Percentiles rank a stretch among this genome's conserved stretches.
Evolutionary conservation across 176 grass and related monocot genomes (phyloP).

Genomic region (Cenchrus americanus): DNA sequence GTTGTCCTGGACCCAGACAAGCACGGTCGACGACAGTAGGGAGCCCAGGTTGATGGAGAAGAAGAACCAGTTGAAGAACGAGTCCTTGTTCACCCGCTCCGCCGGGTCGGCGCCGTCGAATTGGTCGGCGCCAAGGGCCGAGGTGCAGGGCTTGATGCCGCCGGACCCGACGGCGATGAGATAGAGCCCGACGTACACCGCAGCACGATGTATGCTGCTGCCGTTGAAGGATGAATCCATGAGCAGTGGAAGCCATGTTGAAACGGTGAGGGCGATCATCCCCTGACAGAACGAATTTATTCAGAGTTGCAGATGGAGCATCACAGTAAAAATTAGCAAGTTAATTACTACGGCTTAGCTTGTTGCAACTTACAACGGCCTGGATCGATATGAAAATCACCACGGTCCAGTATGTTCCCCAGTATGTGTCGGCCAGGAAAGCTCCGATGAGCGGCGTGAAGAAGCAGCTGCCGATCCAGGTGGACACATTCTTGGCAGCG

Average conservation of each 20-base stretch:
- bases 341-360: neutral
- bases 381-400: constrained; percentile 8
- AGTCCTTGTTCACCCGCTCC: constrained; percentile 35
- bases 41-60: constrained; percentile 36
- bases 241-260: constrained; percentile 25
- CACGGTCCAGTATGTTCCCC: constrained; percentile 36
- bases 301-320: neutral
- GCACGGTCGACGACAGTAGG: constrained; percentile 32
- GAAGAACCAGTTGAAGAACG: constrained; percentile 59
- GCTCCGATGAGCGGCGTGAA: constrained; percentile 29
- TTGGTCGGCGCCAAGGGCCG: constrained; percentile 36
- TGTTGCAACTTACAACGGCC: neutral
- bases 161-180: constrained; percentile 41
- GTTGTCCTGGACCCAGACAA: constrained; percentile 49
- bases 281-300: constrained; percentile 19
- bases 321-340: neutral
- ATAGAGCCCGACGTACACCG: constrained; percentile 43
- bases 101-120: neutral
- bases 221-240: constrained; percentile 12
- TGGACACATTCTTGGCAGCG: constrained; percentile 4
- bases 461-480: constrained; percentile 22
- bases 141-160: constrained; percentile 44
- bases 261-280: constrained; percentile 44
- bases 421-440: constrained; percentile 36
- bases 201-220: constrained; percentile 5